Evolutionary conservation across 192 early-diverging fungal genomes (phyloP), one percentile per base, ranked within the genome.

Genomic region (Tieghemiomyces parasiticus): DNA sequence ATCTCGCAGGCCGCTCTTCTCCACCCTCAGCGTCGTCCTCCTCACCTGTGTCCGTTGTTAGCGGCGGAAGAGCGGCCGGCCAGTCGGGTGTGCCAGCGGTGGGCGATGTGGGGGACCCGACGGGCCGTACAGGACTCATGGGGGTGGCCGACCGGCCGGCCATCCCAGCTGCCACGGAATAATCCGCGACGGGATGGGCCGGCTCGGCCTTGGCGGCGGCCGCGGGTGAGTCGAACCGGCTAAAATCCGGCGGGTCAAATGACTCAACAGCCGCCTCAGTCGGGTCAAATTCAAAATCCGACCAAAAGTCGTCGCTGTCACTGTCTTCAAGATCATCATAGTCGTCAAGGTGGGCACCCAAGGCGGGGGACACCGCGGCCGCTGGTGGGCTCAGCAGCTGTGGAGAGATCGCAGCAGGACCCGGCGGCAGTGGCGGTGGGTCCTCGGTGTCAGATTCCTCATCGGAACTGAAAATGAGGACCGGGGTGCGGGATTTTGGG

Each of bases 241-340:
- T n/a, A 0, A 62, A 60, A 0, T 67, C 63, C 2, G 71, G 60
- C 6, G 55, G 60, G 56, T 66, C 69, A 25, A 10, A 42, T 42
- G 38, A 16, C 24, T 56, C 54, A 16, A 56, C 9, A 16, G 1
- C 54, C 8, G 54, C 54, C 29, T 56, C 54, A 14, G 30, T 20
- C 20, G 20, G 24, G n/a, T 48, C 22, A 22, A 48, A 48, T 3
- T 56, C 54, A 56, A 56, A 56, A 34, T 56, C 54, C 20, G 54
- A 56, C 54, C 54, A 77, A 54, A 74, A 77, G 61, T 77, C 75
- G 66, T 69, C 71, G 49, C 72, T 74, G 31, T 77, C 75, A 1
- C 72, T 71, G 1, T 68, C 71, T 49, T 73, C 75, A 42, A 77
- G 69, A 3, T 72, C 67, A 31, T 77, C 71, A 29, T 76, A 76